Base-by-base conservation (phyloP, 306 rosid genomes). In the Notholithocarpus densiflorus region DNA sequence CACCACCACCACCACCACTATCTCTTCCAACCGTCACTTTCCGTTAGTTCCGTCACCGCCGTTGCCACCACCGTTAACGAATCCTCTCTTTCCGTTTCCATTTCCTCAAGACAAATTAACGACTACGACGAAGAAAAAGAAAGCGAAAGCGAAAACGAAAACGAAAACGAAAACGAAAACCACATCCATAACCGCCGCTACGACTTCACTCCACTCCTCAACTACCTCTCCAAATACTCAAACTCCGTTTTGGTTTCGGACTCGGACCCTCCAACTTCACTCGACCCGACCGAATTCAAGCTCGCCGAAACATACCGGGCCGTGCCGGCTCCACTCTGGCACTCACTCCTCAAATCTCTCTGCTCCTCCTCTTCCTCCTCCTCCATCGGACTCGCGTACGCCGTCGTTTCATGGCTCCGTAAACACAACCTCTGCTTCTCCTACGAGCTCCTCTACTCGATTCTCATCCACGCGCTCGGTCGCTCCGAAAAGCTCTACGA, bases 381-480 rank as follows among this genome's bases (percentile, higher is more conserved):
- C 20, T 87, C 94, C 10, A 84, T 94, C 14, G 80, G 79, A 4
- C 82, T 90, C 13, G 98, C 96, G 3, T 94, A 92, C 84, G 87
- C 87, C 74, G 92, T 92, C 75, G 98, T 94, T 74, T 84, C 92
- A 7, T 92, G 98, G 98, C 93, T 94, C 24, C 90, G 90, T 57
- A 92, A 84, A 69, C 98, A 94, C 90, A 94, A 94, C 26, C 90
- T 94, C 48, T 94, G 98, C 74, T 94, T 88, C 90, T 92, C 98
- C 1, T 94, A 94, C 76, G 97, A 94, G 84, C 81, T 94, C 19
- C 92, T 94, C 37, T 94, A 92, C 80, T 94, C 98, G 8, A 94
- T 94, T 56, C 91, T 94, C 52, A 94, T 94, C 80, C 94, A 94
- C 91, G 98, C 97, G 19, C 97, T 94, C 13, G 97, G 97, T 8